Evolutionary conservation across 1,139 yeast species (phyloP).

Genomic region (Torulaspora pretoriensis): DNA sequence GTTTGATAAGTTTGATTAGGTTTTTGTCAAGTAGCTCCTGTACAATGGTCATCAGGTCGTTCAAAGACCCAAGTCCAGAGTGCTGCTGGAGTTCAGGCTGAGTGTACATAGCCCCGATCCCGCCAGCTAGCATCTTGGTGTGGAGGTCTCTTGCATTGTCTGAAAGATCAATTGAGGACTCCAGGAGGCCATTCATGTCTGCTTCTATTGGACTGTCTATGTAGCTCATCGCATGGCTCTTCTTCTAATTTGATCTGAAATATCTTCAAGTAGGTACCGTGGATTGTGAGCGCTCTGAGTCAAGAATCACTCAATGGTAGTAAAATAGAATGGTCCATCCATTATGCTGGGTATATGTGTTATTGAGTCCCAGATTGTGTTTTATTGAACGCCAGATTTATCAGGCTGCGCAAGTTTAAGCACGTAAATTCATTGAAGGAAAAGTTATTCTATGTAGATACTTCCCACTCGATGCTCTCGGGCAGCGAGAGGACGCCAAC

Average conservation of each 20-base stretch:
- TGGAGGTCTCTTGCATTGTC: conserved; percentile 56
- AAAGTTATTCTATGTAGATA: too few relatives aligned
- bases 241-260: conserved; percentile 1
- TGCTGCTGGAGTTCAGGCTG: conserved; percentile 57
- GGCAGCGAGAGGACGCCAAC: too few relatives aligned
- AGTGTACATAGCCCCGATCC: conserved; percentile 46
- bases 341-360: too few relatives aligned
- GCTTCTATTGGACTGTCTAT: not conserved
- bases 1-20: conserved; percentile 62
- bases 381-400: not conserved
- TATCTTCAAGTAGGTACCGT: not conserved
- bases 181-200: conserved; percentile 18
- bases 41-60: conserved; percentile 53
- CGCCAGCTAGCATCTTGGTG: conserved; percentile 51
- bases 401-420: too few relatives aligned
- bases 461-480: too few relatives aligned
- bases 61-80: conserved; percentile 37
- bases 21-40: conserved; percentile 65
- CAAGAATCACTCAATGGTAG: too few relatives aligned
- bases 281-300: not conserved
- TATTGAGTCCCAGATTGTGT: not conserved
- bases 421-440: too few relatives aligned
- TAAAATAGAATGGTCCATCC: too few relatives aligned
- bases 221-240: conserved; percentile 12
- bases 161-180: conserved; percentile 35